Evolutionary conservation across 345 rosid species (phyloP).

Genomic region (Aethionema arabicum): DNA sequence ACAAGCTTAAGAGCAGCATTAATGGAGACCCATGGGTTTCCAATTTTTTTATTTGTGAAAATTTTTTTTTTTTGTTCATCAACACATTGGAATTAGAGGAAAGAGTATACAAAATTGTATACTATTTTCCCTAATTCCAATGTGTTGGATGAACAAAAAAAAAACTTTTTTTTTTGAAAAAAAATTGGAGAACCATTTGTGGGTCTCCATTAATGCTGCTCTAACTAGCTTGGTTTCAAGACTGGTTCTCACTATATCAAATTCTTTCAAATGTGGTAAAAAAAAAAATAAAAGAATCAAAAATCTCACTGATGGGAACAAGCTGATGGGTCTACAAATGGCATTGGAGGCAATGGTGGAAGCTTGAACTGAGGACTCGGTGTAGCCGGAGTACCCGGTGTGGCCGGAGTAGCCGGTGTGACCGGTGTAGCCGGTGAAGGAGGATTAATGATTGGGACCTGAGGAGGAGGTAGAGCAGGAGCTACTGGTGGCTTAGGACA

Average conservation of each 20-base stretch:
- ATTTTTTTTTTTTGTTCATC: too few relatives aligned
- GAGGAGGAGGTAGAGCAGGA: conserved; percentile 34
- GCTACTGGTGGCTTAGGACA: conserved; percentile 50
- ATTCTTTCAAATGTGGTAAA: not conserved
- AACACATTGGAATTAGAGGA: too few relatives aligned
- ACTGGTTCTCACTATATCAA: not conserved
- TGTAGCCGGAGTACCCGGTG: not conserved
- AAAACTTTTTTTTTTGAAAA: too few relatives aligned
- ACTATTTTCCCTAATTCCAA: too few relatives aligned
- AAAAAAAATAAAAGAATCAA: not conserved
- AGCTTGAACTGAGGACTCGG: conserved; percentile 51
- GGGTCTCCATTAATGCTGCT: too few relatives aligned
- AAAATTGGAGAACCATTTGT: too few relatives aligned
- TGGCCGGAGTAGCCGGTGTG: conserved; percentile 5
- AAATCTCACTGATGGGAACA: conserved; percentile 74
- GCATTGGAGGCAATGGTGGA: conserved; percentile 58
- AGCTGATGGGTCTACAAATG: conserved; percentile 68
- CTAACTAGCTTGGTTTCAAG: too few relatives aligned
- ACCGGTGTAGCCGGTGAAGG: conserved; percentile 29
- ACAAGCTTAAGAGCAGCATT: too few relatives aligned
- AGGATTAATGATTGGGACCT: conserved; percentile 25
- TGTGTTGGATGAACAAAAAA: too few relatives aligned
- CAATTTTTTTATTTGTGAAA: too few relatives aligned
- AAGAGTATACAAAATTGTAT: too few relatives aligned
- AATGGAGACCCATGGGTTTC: too few relatives aligned